Evolutionary conservation across 768 basidiomycete genomes (phyloP).

Genomic region (Tremella yokohamensis): DNA sequence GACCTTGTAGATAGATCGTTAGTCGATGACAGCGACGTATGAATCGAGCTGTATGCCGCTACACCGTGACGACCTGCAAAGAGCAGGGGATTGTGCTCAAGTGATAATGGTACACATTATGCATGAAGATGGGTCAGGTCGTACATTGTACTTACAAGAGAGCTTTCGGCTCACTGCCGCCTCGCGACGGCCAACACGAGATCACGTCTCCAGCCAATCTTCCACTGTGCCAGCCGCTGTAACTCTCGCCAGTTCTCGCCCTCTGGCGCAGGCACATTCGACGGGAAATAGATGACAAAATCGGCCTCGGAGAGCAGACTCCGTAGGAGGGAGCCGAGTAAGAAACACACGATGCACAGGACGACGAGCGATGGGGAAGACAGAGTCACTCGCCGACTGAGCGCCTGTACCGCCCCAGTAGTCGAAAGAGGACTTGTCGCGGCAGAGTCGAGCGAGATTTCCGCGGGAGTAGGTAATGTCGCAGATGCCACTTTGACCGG

Average conservation of each 20-base stretch:
- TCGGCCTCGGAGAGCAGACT: constrained; percentile 86
- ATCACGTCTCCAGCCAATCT: constrained; percentile 78
- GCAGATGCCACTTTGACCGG: not conserved
- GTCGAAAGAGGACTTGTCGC: not conserved
- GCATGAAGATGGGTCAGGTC: too few relatives aligned
- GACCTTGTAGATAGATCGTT: too few relatives aligned
- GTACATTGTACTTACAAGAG: too few relatives aligned
- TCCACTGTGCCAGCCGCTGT: constrained; percentile 71
- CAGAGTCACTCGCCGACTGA: constrained; percentile 50
- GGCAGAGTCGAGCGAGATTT: not conserved
- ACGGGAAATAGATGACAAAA: constrained; percentile 66
- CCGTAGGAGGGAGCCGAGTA: constrained; percentile 84
- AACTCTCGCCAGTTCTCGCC: constrained; percentile 78
- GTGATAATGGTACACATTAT: too few relatives aligned
- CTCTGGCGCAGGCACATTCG: constrained; percentile 19
- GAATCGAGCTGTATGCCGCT: too few relatives aligned
- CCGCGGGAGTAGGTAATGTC: not conserved
- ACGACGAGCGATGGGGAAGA: constrained; percentile 59
- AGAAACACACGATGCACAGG: constrained; percentile 78
- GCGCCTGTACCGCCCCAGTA: not conserved
- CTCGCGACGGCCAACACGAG: constrained; percentile 80
- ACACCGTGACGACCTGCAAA: too few relatives aligned
- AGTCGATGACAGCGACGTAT: too few relatives aligned
- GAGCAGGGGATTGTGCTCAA: too few relatives aligned
- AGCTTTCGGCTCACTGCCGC: not conserved